Evolutionary conservation across 192 early-diverging fungal species (phyloP).

Genomic region (Coemansia sp.): DNA sequence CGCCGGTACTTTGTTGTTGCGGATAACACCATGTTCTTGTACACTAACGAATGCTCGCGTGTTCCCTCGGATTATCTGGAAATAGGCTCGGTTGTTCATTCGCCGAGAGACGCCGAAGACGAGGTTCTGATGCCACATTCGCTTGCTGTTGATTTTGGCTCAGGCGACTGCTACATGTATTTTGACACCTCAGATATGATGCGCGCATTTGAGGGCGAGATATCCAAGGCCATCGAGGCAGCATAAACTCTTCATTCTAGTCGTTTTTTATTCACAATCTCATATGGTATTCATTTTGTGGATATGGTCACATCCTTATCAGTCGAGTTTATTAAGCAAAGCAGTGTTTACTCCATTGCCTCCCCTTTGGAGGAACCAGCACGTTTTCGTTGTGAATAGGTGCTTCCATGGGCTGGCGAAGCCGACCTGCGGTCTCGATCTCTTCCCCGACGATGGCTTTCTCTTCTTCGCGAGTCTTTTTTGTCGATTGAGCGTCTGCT

Average conservation of each 20-base stretch:
- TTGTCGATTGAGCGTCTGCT: neutral
- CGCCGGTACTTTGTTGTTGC: conserved; percentile 49
- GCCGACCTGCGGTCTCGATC: conserved; percentile 3
- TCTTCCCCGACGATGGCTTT: neutral
- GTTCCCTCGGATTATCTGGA: conserved; percentile 30
- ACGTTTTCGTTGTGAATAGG: neutral
- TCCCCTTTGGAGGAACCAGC: neutral
- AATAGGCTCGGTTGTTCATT: conserved; percentile 15
- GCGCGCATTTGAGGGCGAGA: conserved; percentile 33
- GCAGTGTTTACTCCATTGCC: neutral
- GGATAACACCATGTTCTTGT: conserved; percentile 40
- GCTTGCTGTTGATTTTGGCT: conserved; percentile 37
- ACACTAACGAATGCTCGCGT: conserved; percentile 51
- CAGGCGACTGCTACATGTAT: conserved; percentile 46
- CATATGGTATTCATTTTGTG: neutral
- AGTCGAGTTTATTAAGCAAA: too few species aligned
- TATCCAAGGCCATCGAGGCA: conserved; percentile 17
- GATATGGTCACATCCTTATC: neutral
- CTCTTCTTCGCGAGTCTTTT: neutral
- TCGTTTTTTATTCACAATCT: neutral
- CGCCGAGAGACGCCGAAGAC: conserved; percentile 39
- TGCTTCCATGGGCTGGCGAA: neutral
- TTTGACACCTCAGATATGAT: conserved; percentile 35
- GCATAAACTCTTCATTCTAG: neutral
- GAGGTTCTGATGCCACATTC: conserved; percentile 47